Percentiles rank a stretch among this genome's conserved stretches.
Conservation (phyloP, 257 asterid species). For the Ligustrum vulgare region DNA sequence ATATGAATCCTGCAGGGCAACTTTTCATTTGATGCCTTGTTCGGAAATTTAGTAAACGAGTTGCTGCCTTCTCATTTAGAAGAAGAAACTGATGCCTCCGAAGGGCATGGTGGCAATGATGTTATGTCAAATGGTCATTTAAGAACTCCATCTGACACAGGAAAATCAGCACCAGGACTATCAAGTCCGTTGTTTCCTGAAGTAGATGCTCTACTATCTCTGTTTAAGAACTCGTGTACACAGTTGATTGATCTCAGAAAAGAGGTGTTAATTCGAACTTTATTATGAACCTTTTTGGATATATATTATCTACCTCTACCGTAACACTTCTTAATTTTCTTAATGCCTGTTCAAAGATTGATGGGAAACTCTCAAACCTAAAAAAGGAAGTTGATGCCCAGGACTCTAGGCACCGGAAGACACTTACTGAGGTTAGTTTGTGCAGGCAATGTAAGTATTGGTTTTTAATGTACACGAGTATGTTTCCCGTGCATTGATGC, state of each 20-base stretch:
- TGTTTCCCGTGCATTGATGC: slow-evolving; percentile 12
- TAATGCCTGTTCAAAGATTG: slow-evolving; percentile 56
- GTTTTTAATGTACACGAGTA: slow-evolving; percentile 10
- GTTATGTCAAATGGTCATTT: slow-evolving; percentile 67
- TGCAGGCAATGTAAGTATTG: background rate
- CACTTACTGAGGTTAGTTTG: slow-evolving; percentile 83
- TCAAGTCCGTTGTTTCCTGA: slow-evolving; percentile 84
- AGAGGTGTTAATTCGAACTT: slow-evolving; percentile 45
- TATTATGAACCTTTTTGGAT: background rate
- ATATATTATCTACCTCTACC: background rate
- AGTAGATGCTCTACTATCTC: slow-evolving; percentile 81
- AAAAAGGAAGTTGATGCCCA: slow-evolving; percentile 79
- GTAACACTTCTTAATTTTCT: slow-evolving; percentile 28
- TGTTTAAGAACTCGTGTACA: slow-evolving; percentile 78
- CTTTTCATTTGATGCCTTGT: slow-evolving; percentile 94
- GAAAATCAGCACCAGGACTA: slow-evolving; percentile 52
- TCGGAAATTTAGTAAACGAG: slow-evolving; percentile 87
- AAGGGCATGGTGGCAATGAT: slow-evolving; percentile 68
- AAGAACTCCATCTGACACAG: slow-evolving; percentile 63
- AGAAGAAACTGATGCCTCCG: slow-evolving; percentile 64
- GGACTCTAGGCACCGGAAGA: slow-evolving; percentile 89
- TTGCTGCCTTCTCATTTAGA: slow-evolving; percentile 84
- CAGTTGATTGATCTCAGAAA: slow-evolving; percentile 86
- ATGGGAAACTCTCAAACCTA: slow-evolving; percentile 79
- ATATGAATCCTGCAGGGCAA: slow-evolving; percentile 62